These are phyloP conservation scores for Aspergillus biplanus DNA, from an alignment of 495 filamentous ascomycete species.

Conservation along the genomic window DNA sequence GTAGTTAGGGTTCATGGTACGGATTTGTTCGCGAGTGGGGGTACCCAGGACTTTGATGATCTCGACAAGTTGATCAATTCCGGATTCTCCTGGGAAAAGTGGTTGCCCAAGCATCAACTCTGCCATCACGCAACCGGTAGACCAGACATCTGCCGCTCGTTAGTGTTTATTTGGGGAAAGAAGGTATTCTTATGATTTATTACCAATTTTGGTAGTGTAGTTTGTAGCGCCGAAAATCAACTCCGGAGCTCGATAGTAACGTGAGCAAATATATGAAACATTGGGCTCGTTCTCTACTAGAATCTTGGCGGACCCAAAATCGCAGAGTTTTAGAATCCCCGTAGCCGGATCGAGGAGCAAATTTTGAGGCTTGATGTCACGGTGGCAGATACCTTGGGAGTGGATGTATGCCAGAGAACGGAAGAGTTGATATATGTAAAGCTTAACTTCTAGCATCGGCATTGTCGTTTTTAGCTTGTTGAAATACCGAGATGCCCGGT, in stretches of 20 bases:
- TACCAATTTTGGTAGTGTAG: slow-evolving; percentile 99
- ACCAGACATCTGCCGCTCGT: slow-evolving; percentile 89
- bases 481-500: slow-evolving; percentile 97
- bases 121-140: slow-evolving; percentile 98
- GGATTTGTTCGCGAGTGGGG: slow-evolving; percentile 97
- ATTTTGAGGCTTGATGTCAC: slow-evolving; percentile 99
- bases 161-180: slow-evolving; percentile 25
- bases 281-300: slow-evolving; percentile 98
- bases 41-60: slow-evolving; percentile 99
- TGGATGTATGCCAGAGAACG: slow-evolving; percentile 98
- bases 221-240: slow-evolving; percentile 99
- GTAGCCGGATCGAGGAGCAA: slow-evolving; percentile 87
- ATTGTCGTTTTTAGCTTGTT: slow-evolving; percentile 99
- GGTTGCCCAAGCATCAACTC: slow-evolving; percentile 99
- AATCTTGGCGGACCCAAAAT: slow-evolving; percentile 99
- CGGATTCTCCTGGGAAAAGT: slow-evolving; percentile 97
- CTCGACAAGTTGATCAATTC: slow-evolving; percentile 97
- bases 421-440: slow-evolving; percentile 99
- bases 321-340: slow-evolving; percentile 94
- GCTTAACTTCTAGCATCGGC: slow-evolving; percentile 97
- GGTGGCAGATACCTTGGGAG: slow-evolving; percentile 98
- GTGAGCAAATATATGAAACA: slow-evolving; percentile 99
- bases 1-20: slow-evolving; percentile 99
- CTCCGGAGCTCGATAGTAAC: slow-evolving; percentile 97
- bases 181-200: slow-evolving; percentile 31